Evolutionary conservation across 371 early-diverging fungal genomes (phyloP), one percentile per base, ranked within the genome.

Genomic region (Chytridium lagenaria): DNA sequence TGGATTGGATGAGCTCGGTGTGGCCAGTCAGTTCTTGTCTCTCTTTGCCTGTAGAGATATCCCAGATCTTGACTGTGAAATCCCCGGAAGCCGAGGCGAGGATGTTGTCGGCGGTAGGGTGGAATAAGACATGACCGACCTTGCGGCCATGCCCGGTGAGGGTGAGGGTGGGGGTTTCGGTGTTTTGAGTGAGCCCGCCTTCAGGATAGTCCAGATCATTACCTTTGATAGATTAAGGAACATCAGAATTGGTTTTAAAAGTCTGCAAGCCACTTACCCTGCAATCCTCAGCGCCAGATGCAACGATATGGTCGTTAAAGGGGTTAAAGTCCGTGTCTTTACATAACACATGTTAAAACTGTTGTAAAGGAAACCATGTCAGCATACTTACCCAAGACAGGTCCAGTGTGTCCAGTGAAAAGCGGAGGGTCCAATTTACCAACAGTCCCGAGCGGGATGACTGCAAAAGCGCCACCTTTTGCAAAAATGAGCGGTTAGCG

Each of bases 291-390:
- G 95, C 86, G 66, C 90, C 92, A 23, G 96, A 97, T 23, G 85
- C 86, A 36, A 84, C 77, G 61, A 86, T 77, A 68, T 84, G 78
- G 81, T 97, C 97, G 73, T 98, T 98, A 86, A 97, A 98, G 28
- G 98, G 98, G 71, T 96, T 94, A 72, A 97, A 98, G 78, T 94
- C 96, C 34, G 98, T 98, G 83, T 98, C 99, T 59, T 98, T 86
- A 31, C 26, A 16, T 34, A 68, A 2, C 5, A 26, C 28, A 38
- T 19, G 57, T 31, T 50, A 0, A 0, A 22, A 10, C 1, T 1
- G 26, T 22, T 1, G 19, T 22, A 33, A n/a, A n/a, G n/a, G n/a
- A n/a, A n/a, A n/a, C n/a, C 1, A 23, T 26, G 55, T 23, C 55
- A 23, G 26, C 10, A 15, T 23, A 70, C 65, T 38, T 33, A 75